phyloP scores from a whole-genome alignment of 2,329 filamentous ascomycete genomes.

The Fusarium temperatum region DNA sequence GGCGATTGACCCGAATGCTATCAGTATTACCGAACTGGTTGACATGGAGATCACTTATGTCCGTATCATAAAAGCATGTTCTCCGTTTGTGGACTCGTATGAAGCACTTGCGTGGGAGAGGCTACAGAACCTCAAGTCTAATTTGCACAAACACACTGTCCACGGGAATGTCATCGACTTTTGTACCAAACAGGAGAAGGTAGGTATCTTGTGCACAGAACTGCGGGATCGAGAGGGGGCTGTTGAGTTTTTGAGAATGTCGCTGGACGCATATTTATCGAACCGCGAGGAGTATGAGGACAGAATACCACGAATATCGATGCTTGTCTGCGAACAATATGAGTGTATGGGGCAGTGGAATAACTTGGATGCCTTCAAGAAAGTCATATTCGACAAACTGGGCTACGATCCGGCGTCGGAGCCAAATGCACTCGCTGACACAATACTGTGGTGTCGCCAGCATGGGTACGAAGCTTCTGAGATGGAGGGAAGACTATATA shows the following conservation, averaged over 20 bases:
- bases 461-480: neutral
- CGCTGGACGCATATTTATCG: neutral
- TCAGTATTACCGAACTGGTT: neutral
- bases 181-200: neutral
- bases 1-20: neutral
- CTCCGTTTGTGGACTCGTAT: neutral
- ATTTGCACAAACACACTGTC: neutral
- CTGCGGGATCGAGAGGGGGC: conserved; percentile 3
- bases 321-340: conserved; percentile 12
- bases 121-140: neutral
- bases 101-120: neutral
- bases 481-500: neutral
- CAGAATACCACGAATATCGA: conserved; percentile 1
- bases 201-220: conserved; percentile 5
- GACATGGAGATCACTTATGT: conserved; percentile 3
- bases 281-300: neutral
- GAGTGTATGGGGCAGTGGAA: conserved; percentile 1
- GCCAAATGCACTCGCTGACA: neutral
- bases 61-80: conserved; percentile 6
- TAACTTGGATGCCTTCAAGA: conserved; percentile 11
- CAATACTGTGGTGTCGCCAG: conserved; percentile 8
- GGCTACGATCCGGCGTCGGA: neutral
- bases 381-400: neutral
- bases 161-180: neutral
- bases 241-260: neutral